Conservation (phyloP, 495 filamentous ascomycete genomes). For the Hyaloscypha bicolor region DNA sequence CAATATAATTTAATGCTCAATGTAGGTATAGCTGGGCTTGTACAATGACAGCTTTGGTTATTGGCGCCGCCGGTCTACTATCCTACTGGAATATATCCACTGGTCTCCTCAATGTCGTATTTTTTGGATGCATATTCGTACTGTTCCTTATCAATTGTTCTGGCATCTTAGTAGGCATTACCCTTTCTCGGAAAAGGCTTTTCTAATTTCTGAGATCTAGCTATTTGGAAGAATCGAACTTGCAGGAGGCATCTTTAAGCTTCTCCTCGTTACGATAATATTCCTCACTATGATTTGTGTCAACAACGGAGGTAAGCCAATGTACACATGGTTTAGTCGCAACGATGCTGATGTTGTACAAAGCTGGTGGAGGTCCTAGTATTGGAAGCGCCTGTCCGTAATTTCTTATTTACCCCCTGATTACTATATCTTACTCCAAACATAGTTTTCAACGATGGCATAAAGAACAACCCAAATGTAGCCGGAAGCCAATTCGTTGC, state of each 20-base stretch:
- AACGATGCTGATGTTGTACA: too few relatives aligned
- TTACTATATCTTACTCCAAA: background rate
- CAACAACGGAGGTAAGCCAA: conserved; percentile 40
- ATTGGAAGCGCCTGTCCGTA: too few relatives aligned
- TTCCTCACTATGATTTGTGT: conserved; percentile 39
- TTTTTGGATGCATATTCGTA: conserved; percentile 36
- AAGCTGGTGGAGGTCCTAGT: too few relatives aligned
- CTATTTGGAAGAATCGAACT: conserved; percentile 44
- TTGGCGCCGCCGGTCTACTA: conserved; percentile 4
- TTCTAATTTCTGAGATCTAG: conserved; percentile 21
- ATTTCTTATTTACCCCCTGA: too few relatives aligned
- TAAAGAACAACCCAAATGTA: conserved; percentile 35
- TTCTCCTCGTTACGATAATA: conserved; percentile 36
- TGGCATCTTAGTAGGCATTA: conserved; percentile 35
- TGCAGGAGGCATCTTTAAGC: conserved; percentile 42
- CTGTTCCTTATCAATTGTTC: conserved; percentile 40
- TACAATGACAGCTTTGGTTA: conserved; percentile 16
- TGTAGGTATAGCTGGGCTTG: conserved; percentile 19
- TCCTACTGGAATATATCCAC: conserved; percentile 9
- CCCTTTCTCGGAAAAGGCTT: background rate
- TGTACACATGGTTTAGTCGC: too few relatives aligned
- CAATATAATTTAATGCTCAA: too few relatives aligned
- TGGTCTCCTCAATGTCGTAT: too few relatives aligned
- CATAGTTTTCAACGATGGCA: conserved; percentile 34
- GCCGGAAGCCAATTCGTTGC: conserved; percentile 36